These are phyloP conservation scores for Colletotrichum horii DNA, from an alignment of 2,329 filamentous ascomycete species.

Conservation along the genomic window DNA sequence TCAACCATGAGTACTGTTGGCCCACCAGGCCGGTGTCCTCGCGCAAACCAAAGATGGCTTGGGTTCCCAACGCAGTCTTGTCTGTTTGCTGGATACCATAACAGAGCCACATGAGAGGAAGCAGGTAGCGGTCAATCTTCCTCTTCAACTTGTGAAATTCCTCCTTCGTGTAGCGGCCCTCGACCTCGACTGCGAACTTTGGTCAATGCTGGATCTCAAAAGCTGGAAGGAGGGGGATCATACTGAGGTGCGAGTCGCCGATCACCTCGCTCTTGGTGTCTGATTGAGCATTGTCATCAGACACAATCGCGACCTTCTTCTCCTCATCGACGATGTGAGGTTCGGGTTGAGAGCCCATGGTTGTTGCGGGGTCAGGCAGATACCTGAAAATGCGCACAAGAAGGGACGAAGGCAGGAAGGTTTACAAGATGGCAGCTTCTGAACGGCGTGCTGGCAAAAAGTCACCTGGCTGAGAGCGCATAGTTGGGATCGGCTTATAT, in stretches of 20 bases:
- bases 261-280: not conserved
- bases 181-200: not conserved
- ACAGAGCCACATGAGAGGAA: constrained; percentile 53
- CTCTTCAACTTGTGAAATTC: constrained; percentile 41
- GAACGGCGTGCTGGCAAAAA: not conserved
- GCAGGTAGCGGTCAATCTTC: constrained; percentile 49
- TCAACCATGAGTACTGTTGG: constrained; percentile 30
- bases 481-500: not conserved
- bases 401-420: not conserved
- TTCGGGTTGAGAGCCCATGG: not conserved
- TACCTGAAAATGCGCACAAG: not conserved
- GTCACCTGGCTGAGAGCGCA: not conserved
- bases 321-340: not conserved
- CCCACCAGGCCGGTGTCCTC: constrained; percentile 30
- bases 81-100: constrained; percentile 55
- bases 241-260: constrained; percentile 5
- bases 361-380: not conserved
- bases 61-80: constrained; percentile 46
- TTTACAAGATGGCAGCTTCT: not conserved
- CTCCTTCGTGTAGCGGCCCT: constrained; percentile 36
- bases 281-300: not conserved
- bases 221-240: not conserved
- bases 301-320: constrained; percentile 4
- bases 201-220: not conserved
- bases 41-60: constrained; percentile 42